Evolutionary conservation across 139 green algal species (phyloP).

Genomic region (Picochlorum sp.): DNA sequence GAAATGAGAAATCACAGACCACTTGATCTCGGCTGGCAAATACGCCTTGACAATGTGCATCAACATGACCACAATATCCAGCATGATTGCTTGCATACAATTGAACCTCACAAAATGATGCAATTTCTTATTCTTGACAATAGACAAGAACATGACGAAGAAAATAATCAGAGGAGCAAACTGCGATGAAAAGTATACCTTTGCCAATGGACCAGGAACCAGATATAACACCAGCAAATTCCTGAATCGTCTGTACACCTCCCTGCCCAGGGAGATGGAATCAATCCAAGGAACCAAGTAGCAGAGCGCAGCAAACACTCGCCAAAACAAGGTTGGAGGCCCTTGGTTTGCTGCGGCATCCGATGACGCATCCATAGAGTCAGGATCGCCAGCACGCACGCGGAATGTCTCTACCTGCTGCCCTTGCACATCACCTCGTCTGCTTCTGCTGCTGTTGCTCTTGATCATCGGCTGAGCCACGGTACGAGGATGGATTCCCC

Average conservation of each 20-base stretch:
- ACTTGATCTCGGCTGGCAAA: slow-evolving; percentile 53
- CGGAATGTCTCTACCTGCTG: neutral
- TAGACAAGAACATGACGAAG: slow-evolving; percentile 62
- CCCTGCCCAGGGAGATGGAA: slow-evolving; percentile 26
- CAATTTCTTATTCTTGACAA: slow-evolving; percentile 68
- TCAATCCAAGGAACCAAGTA: slow-evolving; percentile 69
- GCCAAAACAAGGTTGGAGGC: slow-evolving; percentile 41
- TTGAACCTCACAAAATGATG: slow-evolving; percentile 76
- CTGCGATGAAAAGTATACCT: slow-evolving; percentile 53
- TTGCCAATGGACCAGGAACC: slow-evolving; percentile 31
- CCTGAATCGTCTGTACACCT: slow-evolving; percentile 40
- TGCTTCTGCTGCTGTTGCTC: neutral
- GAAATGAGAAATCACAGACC: slow-evolving; percentile 33
- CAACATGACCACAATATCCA: slow-evolving; percentile 67
- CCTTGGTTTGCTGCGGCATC: slow-evolving; percentile 15
- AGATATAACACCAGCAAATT: slow-evolving; percentile 39
- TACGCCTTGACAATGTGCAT: slow-evolving; percentile 56
- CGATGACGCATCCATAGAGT: slow-evolving; percentile 11
- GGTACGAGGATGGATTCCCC: too few relatives aligned
- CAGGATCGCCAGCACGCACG: slow-evolving; percentile 7
- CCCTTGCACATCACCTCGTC: neutral
- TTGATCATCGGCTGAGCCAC: too few relatives aligned
- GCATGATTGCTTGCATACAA: slow-evolving; percentile 62
- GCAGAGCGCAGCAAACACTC: slow-evolving; percentile 40
- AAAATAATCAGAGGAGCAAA: slow-evolving; percentile 69